Conservation (phyloP, 73 alveolate genomes). For the Blepharisma japonicum region DNA sequence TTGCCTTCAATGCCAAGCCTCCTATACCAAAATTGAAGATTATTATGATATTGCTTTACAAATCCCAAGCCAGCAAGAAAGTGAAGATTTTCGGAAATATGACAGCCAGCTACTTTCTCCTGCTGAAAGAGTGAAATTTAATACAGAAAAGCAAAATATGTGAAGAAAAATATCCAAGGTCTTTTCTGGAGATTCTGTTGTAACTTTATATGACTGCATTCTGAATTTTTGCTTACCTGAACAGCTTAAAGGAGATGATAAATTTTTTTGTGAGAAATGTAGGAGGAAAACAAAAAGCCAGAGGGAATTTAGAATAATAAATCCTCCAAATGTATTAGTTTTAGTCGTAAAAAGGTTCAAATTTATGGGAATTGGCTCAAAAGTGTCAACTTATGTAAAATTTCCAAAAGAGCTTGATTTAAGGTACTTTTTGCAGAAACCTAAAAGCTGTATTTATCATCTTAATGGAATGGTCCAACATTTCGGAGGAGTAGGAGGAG, state of each 20-base stretch:
- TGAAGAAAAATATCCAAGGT: slow-evolving; percentile 1
- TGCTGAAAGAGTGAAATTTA: background rate
- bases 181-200: background rate
- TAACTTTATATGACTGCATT: slow-evolving; percentile 7
- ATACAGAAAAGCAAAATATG: slow-evolving; percentile 4
- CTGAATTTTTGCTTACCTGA: slow-evolving; percentile 9
- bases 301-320: background rate
- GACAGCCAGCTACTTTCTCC: background rate
- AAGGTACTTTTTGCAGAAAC: background rate
- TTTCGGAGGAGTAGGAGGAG: slow-evolving; percentile 92
- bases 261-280: background rate
- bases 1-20: background rate
- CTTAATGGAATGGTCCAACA: slow-evolving; percentile 49
- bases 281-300: background rate
- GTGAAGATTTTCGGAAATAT: background rate
- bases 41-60: background rate
- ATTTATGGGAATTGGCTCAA: background rate
- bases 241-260: background rate
- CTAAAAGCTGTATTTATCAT: background rate
- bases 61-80: slow-evolving; percentile 19
- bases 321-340: background rate
- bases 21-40: background rate
- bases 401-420: background rate
- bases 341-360: slow-evolving; percentile 17
- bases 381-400: slow-evolving; percentile 10